A percentile compares a stretch with the other conserved stretches of the same genome.
phyloP scores from a whole-genome alignment of 352 stramenopile species.

The Pythium vanterpoolii region DNA sequence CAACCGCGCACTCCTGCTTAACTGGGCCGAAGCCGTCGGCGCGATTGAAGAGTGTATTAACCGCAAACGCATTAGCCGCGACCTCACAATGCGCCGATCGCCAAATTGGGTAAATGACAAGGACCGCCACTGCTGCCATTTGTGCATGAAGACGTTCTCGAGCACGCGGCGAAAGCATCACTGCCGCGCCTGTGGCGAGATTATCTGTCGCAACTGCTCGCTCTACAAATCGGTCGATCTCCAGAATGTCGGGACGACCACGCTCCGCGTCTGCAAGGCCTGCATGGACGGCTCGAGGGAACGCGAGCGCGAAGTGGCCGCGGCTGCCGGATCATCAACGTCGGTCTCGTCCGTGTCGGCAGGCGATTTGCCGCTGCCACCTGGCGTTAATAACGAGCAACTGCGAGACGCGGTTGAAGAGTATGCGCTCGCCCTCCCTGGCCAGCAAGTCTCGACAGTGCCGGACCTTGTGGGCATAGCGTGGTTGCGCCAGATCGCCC shows the following conservation, averaged over 20 bases:
- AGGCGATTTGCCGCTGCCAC: slow-evolving; percentile 24
- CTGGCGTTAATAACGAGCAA: slow-evolving; percentile 37
- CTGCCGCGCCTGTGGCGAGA: slow-evolving; percentile 78
- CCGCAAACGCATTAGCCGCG: slow-evolving; percentile 64
- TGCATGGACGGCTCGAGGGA: slow-evolving; percentile 58
- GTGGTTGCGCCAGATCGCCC: slow-evolving; percentile 70
- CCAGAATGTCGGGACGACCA: slow-evolving; percentile 67
- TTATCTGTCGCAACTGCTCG: slow-evolving; percentile 81
- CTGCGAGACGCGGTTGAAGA: slow-evolving; percentile 65
- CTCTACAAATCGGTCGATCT: slow-evolving; percentile 77
- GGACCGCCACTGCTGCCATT: slow-evolving; percentile 75
- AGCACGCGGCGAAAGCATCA: slow-evolving; percentile 79
- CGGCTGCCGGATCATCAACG: slow-evolving; percentile 1
- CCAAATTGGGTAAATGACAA: slow-evolving; percentile 82
- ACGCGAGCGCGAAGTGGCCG: slow-evolving; percentile 20
- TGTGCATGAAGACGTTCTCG: slow-evolving; percentile 82
- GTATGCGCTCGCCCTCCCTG: slow-evolving; percentile 66
- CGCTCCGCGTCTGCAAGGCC: slow-evolving; percentile 72
- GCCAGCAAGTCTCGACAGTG: slow-evolving; percentile 48
- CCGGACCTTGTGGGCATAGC: slow-evolving; percentile 75
- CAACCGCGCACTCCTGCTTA: slow-evolving; percentile 61
- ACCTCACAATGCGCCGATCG: slow-evolving; percentile 64
- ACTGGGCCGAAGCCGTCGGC: slow-evolving; percentile 68
- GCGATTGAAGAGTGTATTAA: slow-evolving; percentile 68
- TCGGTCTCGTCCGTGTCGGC: slow-evolving; percentile 13